Evolutionary conservation across 441 rosid species (phyloP).

Genomic region (Oxalis stricta): DNA sequence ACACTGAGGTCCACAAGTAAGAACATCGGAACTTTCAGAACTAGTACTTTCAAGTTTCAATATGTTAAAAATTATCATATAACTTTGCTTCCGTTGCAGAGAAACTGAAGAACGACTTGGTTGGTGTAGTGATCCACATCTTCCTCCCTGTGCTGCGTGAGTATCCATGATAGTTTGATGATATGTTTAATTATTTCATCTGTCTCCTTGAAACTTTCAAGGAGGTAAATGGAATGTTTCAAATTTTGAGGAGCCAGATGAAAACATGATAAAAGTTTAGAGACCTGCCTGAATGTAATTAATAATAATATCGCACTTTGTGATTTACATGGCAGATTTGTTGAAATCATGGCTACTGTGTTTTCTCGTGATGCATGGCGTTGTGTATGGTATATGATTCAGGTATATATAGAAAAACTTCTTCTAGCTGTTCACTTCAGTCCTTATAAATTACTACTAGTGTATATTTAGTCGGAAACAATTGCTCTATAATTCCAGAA

Average conservation of each 20-base stretch:
- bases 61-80: neutral
- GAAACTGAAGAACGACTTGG: slow-evolving; percentile 72
- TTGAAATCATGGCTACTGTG: slow-evolving; percentile 95
- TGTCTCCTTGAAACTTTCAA: neutral
- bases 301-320: neutral
- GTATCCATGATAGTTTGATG: slow-evolving; percentile 11
- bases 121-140: slow-evolving; percentile 64
- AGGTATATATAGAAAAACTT: slow-evolving; percentile 23
- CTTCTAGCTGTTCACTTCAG: neutral
- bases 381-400: slow-evolving; percentile 95
- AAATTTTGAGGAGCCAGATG: no score
- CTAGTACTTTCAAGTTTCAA: neutral
- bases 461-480: slow-evolving; percentile 2
- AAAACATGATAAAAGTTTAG: no score
- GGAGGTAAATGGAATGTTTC: no score
- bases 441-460: neutral
- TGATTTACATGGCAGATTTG: slow-evolving; percentile 42
- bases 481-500: slow-evolving; percentile 31
- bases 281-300: neutral
- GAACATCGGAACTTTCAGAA: slow-evolving; percentile 4
- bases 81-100: slow-evolving; percentile 25
- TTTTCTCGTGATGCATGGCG: slow-evolving; percentile 92
- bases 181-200: neutral
- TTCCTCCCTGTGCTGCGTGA: slow-evolving; percentile 99
- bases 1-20: slow-evolving; percentile 81